Percentiles rank a stretch among this genome's conserved stretches.
Conservation (phyloP, 75 land plant species). For the Picea glauca region DNA sequence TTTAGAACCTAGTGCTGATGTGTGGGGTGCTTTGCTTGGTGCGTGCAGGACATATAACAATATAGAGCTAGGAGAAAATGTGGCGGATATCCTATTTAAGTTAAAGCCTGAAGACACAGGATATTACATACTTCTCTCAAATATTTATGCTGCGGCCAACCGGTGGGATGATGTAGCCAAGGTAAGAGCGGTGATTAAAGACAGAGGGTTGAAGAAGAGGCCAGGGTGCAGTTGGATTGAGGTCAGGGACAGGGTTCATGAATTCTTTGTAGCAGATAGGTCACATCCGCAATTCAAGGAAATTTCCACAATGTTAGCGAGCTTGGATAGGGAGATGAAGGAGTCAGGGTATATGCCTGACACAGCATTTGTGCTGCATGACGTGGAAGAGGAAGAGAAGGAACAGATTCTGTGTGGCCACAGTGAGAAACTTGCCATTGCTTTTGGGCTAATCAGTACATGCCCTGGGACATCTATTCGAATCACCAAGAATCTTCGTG, state of each 20-base stretch:
- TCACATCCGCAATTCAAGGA: conserved; percentile 12
- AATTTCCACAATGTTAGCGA: conserved; percentile 10
- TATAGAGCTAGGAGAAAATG: conserved; percentile 14
- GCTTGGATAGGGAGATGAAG: conserved; percentile 14
- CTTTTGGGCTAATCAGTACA: conserved; percentile 29
- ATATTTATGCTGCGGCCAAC: conserved; percentile 13
- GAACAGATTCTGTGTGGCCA: conserved; percentile 15
- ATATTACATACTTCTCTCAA: conserved; percentile 17
- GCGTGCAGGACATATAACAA: conserved; percentile 13
- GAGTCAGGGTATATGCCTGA: conserved; percentile 13
- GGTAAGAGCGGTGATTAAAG: conserved; percentile 13
- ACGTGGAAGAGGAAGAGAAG: conserved; percentile 9
- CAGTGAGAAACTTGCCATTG: conserved; percentile 35
- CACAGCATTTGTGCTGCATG: conserved; percentile 13
- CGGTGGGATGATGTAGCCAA: conserved; percentile 14
- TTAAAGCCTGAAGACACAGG: conserved; percentile 14
- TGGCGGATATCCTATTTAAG: conserved; percentile 1
- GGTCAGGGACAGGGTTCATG: conserved; percentile 1
- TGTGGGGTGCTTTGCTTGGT: conserved; percentile 15
- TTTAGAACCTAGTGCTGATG: neutral
- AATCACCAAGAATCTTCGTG: conserved; percentile 20
- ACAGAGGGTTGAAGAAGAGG: conserved; percentile 8
- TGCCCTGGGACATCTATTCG: conserved; percentile 20
- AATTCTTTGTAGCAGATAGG: conserved; percentile 12
- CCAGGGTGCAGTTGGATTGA: conserved; percentile 18